phyloP scores from a whole-genome alignment of 176 grass and related monocot species.

The Elymus sibiricus region DNA sequence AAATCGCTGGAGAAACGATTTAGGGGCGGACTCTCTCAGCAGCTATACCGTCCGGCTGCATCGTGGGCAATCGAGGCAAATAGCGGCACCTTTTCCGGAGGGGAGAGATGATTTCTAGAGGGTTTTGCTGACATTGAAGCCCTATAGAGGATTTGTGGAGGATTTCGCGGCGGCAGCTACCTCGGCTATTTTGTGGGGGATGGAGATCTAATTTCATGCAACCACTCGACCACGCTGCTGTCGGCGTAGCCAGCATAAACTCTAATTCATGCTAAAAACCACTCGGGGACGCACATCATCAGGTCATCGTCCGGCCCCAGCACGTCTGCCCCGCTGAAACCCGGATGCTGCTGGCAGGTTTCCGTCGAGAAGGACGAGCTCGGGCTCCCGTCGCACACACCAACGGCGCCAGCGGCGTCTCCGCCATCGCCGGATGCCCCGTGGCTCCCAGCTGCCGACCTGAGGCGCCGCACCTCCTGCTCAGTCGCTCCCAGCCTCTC shows the following conservation, averaged over 20 bases:
- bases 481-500: slow-evolving; percentile 52
- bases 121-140: no score
- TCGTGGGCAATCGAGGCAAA: no score
- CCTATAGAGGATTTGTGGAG: no score
- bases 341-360: slow-evolving; percentile 43
- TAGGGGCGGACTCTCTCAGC: no score
- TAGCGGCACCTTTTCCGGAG: no score
- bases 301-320: slow-evolving; percentile 31
- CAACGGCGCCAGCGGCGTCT: neutral
- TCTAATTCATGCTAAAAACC: no score
- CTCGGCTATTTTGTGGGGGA: no score
- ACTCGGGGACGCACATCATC: slow-evolving; percentile 34
- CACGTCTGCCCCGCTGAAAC: slow-evolving; percentile 8
- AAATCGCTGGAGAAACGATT: no score
- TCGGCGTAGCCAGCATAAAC: slow-evolving; percentile 16
- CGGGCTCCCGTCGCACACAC: slow-evolving; percentile 42
- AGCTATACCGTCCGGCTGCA: no score
- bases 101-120: no score
- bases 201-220: no score
- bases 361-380: slow-evolving; percentile 71
- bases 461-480: slow-evolving; percentile 56
- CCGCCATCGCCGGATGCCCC: slow-evolving; percentile 22
- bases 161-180: no score
- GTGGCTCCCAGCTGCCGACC: neutral
- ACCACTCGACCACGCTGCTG: slow-evolving; percentile 40